Conservation (phyloP, 2,329 filamentous ascomycete species). For the Chrysoporthe austroafricana region DNA sequence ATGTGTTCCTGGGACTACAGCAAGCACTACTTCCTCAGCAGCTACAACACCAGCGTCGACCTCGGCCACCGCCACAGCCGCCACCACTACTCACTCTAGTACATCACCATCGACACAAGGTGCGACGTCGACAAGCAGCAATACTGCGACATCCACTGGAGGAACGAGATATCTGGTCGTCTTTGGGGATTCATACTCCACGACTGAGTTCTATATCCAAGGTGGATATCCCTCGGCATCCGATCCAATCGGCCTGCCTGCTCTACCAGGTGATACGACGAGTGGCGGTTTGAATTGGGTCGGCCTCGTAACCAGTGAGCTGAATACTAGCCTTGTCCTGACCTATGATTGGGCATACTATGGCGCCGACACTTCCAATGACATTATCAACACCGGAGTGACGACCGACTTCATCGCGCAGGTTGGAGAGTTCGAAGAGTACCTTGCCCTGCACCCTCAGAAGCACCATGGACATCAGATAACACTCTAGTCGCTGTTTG, state of each 20-base stretch:
- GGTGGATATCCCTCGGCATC: slow-evolving; percentile 23
- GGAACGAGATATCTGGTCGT: slow-evolving; percentile 13
- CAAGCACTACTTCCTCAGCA: neutral
- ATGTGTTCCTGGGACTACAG: slow-evolving; percentile 16
- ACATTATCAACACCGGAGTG: slow-evolving; percentile 15
- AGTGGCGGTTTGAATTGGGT: slow-evolving; percentile 22
- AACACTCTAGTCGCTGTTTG: slow-evolving; percentile 12
- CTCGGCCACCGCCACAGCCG: neutral
- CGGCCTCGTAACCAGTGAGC: slow-evolving; percentile 20
- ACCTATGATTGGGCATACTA: slow-evolving; percentile 26
- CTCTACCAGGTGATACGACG: slow-evolving; percentile 16
- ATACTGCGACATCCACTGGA: neutral
- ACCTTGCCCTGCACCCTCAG: slow-evolving; percentile 15
- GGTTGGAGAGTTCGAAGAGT: slow-evolving; percentile 18
- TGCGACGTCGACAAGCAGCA: neutral
- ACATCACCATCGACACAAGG: neutral
- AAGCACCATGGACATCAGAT: slow-evolving; percentile 14
- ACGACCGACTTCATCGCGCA: slow-evolving; percentile 22
- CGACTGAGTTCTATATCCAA: slow-evolving; percentile 21
- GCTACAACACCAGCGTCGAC: slow-evolving; percentile 8
- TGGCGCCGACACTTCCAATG: slow-evolving; percentile 20
- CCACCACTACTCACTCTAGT: neutral
- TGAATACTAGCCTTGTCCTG: slow-evolving; percentile 18
- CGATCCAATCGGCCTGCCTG: slow-evolving; percentile 16
- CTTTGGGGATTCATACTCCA: slow-evolving; percentile 20